Evolutionary conservation across 129 eudicot genomes (phyloP).

Genomic region (Gnaphalium uliginosum): DNA sequence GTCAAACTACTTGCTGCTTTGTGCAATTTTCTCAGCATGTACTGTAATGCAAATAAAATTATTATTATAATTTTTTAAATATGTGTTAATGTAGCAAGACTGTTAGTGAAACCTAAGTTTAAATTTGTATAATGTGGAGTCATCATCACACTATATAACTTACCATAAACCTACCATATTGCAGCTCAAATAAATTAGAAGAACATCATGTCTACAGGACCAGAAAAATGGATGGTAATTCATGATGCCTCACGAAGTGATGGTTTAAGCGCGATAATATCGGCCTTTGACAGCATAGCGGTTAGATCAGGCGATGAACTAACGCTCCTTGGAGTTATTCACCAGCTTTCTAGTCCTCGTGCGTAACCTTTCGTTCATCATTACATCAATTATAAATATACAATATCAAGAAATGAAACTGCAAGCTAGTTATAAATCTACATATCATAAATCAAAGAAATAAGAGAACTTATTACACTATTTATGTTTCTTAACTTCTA

Average conservation of each 20-base stretch:
- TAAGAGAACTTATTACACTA: background rate
- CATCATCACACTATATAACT: background rate
- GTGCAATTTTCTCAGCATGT: background rate
- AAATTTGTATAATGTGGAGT: background rate
- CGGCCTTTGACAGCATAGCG: conserved; percentile 33
- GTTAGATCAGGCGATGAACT: conserved; percentile 55
- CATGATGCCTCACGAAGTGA: conserved; percentile 55
- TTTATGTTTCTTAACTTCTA: conserved; percentile 13
- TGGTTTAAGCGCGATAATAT: conserved; percentile 50
- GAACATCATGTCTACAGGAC: conserved; percentile 34
- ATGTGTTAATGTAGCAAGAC: too few species aligned
- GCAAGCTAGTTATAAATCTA: background rate
- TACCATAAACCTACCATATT: conserved; percentile 18
- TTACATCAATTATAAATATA: conserved; percentile 8
- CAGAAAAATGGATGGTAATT: conserved; percentile 49
- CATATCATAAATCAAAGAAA: background rate
- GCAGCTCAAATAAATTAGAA: conserved; percentile 26
- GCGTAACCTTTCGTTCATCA: conserved; percentile 38
- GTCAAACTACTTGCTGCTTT: background rate
- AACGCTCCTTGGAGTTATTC: conserved; percentile 59
- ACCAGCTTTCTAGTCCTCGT: conserved; percentile 49
- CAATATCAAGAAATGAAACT: background rate
- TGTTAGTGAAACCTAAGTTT: background rate
- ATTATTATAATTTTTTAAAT: too few species aligned
- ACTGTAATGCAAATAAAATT: too few species aligned